phyloP scores from a whole-genome alignment of 352 stramenopile species.

The Phytophthora hybrid region DNA sequence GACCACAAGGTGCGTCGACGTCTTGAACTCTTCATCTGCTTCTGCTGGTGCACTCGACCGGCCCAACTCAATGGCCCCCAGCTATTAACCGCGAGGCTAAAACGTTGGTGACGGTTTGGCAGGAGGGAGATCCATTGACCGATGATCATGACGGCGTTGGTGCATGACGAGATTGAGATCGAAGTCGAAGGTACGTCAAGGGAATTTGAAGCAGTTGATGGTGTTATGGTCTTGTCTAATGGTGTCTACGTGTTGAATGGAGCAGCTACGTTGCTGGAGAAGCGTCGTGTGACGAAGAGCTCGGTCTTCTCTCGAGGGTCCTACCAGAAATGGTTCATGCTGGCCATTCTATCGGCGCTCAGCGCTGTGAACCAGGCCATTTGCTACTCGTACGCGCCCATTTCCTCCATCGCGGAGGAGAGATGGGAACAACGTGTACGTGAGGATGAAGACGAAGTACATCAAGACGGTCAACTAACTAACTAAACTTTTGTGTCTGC shows the following conservation, averaged over 20 bases:
- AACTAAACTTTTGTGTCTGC: background rate
- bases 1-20: background rate
- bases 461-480: background rate
- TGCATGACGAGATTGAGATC: constrained; percentile 12
- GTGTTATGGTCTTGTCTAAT: background rate
- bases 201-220: background rate
- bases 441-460: background rate
- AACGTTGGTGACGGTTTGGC: background rate
- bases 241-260: background rate
- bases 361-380: constrained; percentile 52
- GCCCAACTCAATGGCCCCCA: background rate
- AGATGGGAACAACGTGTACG: constrained; percentile 57
- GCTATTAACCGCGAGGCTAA: background rate
- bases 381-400: constrained; percentile 80
- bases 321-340: constrained; percentile 67
- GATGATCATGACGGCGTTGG: constrained; percentile 15
- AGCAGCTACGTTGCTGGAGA: constrained; percentile 12
- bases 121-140: background rate
- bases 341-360: constrained; percentile 66
- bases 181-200: constrained; percentile 17
- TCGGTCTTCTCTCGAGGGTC: background rate
- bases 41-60: background rate
- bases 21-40: background rate
- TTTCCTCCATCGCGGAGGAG: constrained; percentile 59
- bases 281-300: background rate